Evolutionary conservation across 169 alveolate species (phyloP).

Genomic region (Cryptosporidium tyzzeri): DNA sequence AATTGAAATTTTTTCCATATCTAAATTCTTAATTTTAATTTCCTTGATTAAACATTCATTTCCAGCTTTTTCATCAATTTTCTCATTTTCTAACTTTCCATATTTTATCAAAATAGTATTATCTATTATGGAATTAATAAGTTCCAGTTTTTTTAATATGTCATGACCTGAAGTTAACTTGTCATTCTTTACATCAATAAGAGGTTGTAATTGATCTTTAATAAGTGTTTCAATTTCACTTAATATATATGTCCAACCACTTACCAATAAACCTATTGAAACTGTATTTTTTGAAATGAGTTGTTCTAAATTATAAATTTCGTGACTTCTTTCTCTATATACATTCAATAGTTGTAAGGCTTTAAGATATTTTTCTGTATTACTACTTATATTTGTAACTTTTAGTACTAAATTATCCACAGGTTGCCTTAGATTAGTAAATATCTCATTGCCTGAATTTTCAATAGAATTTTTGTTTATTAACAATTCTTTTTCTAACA

Average conservation of each 20-base stretch:
- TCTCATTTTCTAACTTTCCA: neutral
- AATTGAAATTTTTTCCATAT: slow-evolving; percentile 13
- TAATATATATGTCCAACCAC: slow-evolving; percentile 12
- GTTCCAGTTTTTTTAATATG: slow-evolving; percentile 8
- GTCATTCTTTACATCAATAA: neutral
- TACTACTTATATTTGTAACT: neutral
- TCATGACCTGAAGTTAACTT: slow-evolving; percentile 28
- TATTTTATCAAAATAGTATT: slow-evolving; percentile 26
- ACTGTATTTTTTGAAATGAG: slow-evolving; percentile 5
- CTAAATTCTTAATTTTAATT: slow-evolving; percentile 1
- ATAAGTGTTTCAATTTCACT: slow-evolving; percentile 24
- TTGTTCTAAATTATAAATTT: neutral
- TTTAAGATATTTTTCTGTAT: slow-evolving; percentile 2
- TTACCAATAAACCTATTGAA: neutral
- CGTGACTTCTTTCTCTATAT: slow-evolving; percentile 33
- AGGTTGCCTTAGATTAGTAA: slow-evolving; percentile 20
- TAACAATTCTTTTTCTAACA: slow-evolving; percentile 7
- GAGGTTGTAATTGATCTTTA: slow-evolving; percentile 38
- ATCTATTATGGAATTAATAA: slow-evolving; percentile 28
- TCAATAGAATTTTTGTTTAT: neutral
- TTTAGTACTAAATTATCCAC: neutral
- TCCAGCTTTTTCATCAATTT: neutral
- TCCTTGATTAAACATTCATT: slow-evolving; percentile 3
- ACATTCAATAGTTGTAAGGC: slow-evolving; percentile 19
- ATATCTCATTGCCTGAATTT: neutral